Evolutionary conservation across 2,329 filamentous ascomycete genomes (phyloP).

Genomic region (Coniochaeta sp.): DNA sequence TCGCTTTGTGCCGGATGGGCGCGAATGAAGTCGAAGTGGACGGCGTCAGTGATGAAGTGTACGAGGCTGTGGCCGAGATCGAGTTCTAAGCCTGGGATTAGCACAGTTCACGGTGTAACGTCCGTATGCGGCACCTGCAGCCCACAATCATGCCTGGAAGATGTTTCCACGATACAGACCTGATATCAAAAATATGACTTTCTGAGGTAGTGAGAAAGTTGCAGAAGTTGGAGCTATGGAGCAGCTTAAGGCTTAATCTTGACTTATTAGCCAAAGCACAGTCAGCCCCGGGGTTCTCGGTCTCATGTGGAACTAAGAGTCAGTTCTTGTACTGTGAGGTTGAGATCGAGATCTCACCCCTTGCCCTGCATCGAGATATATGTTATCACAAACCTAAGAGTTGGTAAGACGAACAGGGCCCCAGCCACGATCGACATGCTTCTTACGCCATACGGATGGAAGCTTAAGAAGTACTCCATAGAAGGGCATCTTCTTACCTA

Average conservation of each 20-base stretch:
- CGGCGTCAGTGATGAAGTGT: conserved; percentile 42
- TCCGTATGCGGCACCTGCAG: not conserved
- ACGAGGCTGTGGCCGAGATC: conserved; percentile 46
- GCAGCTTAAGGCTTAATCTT: not conserved
- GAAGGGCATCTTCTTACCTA: not conserved
- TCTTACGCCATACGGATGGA: not conserved
- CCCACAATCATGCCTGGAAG: not conserved
- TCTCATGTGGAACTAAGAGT: not conserved
- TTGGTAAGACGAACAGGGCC: no score
- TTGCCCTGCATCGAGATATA: not conserved
- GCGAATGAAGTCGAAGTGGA: conserved; percentile 56
- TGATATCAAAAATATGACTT: no score
- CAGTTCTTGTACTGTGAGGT: not conserved
- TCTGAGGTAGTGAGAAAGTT: not conserved
- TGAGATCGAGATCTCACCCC: not conserved
- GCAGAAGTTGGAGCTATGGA: not conserved
- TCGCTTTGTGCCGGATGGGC: conserved; percentile 84
- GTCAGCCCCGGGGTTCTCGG: no score
- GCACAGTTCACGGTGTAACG: not conserved
- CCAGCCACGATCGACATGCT: not conserved
- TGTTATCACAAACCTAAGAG: no score
- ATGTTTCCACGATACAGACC: not conserved
- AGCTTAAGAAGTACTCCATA: not conserved
- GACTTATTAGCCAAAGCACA: not conserved
- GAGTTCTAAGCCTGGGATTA: conserved; percentile 19